Conservation (phyloP, 441 rosid genomes). For the Pelargonium exstipulatum region DNA sequence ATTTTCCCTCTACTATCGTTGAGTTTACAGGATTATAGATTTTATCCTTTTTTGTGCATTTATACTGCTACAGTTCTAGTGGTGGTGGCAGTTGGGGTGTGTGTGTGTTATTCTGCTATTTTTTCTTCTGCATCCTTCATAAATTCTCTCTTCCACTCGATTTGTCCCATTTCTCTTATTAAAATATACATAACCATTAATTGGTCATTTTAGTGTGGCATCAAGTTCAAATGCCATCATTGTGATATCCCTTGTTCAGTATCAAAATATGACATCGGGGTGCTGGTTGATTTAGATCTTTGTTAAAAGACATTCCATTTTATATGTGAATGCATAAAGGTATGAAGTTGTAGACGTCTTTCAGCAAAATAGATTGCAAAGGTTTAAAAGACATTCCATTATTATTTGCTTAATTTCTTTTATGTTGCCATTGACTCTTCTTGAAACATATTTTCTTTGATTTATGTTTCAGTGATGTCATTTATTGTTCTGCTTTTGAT, state of each 20-base stretch:
- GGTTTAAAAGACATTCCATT: not conserved
- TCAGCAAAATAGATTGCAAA: not conserved
- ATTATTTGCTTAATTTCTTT: too few species aligned
- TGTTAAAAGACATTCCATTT: not conserved
- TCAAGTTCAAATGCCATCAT: not conserved
- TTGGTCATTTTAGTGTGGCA: not conserved
- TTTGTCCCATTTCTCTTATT: not conserved
- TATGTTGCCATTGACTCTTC: not conserved
- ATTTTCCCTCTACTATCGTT: too few species aligned
- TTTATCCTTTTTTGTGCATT: too few species aligned
- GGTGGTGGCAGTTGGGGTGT: too few species aligned
- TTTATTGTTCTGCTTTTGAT: not conserved
- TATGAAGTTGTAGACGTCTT: not conserved
- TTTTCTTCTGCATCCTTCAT: too few species aligned
- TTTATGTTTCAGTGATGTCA: not conserved
- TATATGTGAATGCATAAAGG: not conserved
- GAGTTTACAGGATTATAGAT: too few species aligned
- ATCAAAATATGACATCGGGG: not conserved
- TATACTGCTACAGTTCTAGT: too few species aligned
- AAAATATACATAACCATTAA: not conserved
- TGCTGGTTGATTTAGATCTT: not conserved
- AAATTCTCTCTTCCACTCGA: too few species aligned
- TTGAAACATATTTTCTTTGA: not conserved
- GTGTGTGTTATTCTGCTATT: too few species aligned
- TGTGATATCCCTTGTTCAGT: not conserved